These are phyloP conservation scores for Auriscalpium orientale DNA, from an alignment of 768 basidiomycete genomes.

Conservation along the genomic window DNA sequence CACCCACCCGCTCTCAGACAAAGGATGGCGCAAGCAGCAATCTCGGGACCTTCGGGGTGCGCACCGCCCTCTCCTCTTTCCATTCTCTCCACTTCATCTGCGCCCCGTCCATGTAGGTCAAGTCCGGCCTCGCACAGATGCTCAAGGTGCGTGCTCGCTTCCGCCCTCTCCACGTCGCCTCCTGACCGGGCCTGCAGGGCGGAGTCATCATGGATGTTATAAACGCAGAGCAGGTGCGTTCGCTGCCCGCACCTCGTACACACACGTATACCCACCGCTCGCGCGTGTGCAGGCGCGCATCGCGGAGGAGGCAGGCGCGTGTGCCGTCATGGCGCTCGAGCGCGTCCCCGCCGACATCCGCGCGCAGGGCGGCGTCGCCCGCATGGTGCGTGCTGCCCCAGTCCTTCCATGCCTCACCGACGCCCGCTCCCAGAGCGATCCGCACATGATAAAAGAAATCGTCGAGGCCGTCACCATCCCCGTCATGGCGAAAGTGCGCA, in stretches of 20 bases:
- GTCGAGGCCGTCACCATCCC: slow-evolving; percentile 92
- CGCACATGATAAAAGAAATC: slow-evolving; percentile 94
- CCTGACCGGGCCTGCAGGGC: slow-evolving; percentile 35
- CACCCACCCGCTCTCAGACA: slow-evolving; percentile 41
- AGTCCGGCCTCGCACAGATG: slow-evolving; percentile 95
- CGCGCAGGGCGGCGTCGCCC: slow-evolving; percentile 84
- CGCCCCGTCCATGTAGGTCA: slow-evolving; percentile 50
- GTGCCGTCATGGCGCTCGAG: slow-evolving; percentile 96
- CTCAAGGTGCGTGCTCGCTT: slow-evolving; percentile 54
- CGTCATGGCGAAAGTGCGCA: slow-evolving; percentile 94
- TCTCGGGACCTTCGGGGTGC: slow-evolving; percentile 66
- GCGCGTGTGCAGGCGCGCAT: slow-evolving; percentile 72
- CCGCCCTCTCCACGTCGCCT: slow-evolving; percentile 1
- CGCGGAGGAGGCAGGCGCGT: slow-evolving; percentile 95
- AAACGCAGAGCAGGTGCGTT: slow-evolving; percentile 56
- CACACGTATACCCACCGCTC: not conserved
- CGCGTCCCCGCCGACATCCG: slow-evolving; percentile 95
- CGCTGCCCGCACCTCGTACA: not conserved
- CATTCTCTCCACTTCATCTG: slow-evolving; percentile 3
- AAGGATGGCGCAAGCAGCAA: slow-evolving; percentile 49
- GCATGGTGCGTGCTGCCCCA: slow-evolving; percentile 69
- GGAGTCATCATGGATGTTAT: slow-evolving; percentile 96
- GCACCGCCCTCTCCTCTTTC: slow-evolving; percentile 14
- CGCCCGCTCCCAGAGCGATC: slow-evolving; percentile 65
- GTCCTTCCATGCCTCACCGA: not conserved